These are phyloP conservation scores for Eimeria tenella DNA, from an alignment of 169 alveolate species.

Conservation along the genomic window DNA sequence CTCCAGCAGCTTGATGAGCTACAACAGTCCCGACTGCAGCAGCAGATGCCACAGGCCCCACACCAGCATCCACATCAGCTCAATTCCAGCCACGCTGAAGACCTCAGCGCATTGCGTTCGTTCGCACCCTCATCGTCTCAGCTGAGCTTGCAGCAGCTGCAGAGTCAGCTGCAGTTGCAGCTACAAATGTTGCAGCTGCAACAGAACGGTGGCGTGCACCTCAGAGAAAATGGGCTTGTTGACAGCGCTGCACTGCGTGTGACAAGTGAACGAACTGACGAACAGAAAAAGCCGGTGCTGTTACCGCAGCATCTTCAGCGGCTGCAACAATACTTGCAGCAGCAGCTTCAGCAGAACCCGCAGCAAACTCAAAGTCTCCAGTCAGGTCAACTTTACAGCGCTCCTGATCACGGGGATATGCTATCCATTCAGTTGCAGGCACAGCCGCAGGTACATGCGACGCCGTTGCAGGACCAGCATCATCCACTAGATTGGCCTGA, in stretches of 20 bases:
- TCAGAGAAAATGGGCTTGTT: neutral
- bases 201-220: neutral
- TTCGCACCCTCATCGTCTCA: neutral
- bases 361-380: slow-evolving; percentile 22
- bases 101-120: neutral
- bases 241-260: neutral
- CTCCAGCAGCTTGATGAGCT: slow-evolving; percentile 49
- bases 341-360: slow-evolving; percentile 5
- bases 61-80: neutral
- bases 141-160: slow-evolving; percentile 1
- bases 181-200: slow-evolving; percentile 43
- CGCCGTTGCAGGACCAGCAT: slow-evolving; percentile 30
- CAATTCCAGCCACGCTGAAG: neutral
- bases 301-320: slow-evolving; percentile 28
- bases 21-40: slow-evolving; percentile 12
- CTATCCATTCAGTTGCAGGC: slow-evolving; percentile 10
- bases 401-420: neutral
- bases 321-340: slow-evolving; percentile 50
- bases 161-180: neutral
- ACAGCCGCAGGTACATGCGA: neutral
- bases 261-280: neutral
- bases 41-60: slow-evolving; percentile 36
- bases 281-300: slow-evolving; percentile 23
- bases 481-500: slow-evolving; percentile 35
- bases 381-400: slow-evolving; percentile 13